Base-by-base conservation (phyloP, 257 asterid genomes). In the Catharanthus roseus region DNA sequence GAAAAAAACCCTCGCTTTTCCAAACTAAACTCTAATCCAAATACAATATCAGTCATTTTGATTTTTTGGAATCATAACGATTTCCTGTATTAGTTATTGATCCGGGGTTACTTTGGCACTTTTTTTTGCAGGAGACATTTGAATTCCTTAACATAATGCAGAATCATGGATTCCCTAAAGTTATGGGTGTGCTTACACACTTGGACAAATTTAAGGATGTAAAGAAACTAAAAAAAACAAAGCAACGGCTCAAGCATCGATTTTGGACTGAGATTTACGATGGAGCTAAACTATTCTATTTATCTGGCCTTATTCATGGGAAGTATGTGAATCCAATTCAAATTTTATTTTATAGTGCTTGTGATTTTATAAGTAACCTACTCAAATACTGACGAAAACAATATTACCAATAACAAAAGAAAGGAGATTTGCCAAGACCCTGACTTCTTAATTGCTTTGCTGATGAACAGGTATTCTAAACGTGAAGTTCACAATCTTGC, bases 101-200 rank as follows among this genome's bases (percentile, higher is more conserved):
- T 38, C 6, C 18, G 41, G 18, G 23, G 28, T 51, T 47, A 33
- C n/a, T 19, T 21, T 9, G 36, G 21, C 56, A 67, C 9, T 36
- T 47, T 24, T 16, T 74, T 74, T 76, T 86, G 73, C 84, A 91
- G 99, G 99, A 95, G 83, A 88, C 96, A 1, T 95, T 95, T 78
- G 99, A 95, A 75, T 95, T 91, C 84, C 99, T 95, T 28, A 95
- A 95, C 86, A 91, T 91, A 77, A 47, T 95, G 86, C 96, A 95
- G 82, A 92, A 88, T 81, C 99, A 95, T 79, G 99, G 99, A 66
- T 95, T 95, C 78, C 97, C 99, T 58, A 91, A 83, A 85, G 95
- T 95, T 58, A 95, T 95, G 99, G 99, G 99, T 66, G 99, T 95
- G 74, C 99, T 95, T 68, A 91, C 99, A 72, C 97, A 95, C 81